These are phyloP conservation scores for Elaeagnus macrophylla DNA, from an alignment of 306 rosid genomes.

Conservation along the genomic window DNA sequence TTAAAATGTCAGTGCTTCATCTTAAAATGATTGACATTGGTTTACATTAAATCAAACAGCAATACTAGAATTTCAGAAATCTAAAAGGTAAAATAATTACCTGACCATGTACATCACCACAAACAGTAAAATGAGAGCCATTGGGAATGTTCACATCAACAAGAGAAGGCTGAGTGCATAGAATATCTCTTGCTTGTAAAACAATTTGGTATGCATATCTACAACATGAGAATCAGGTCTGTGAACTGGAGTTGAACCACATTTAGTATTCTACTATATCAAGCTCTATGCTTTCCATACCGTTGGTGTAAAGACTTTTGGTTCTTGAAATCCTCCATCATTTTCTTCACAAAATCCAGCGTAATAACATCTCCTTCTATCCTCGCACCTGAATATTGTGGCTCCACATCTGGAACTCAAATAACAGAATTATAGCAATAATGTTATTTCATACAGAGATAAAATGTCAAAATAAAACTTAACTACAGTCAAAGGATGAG, in stretches of 20 bases:
- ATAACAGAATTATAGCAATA: constrained; percentile 10
- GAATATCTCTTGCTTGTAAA: constrained; percentile 65
- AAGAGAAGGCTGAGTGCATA: constrained; percentile 80
- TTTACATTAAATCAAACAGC: no score
- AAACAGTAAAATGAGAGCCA: constrained; percentile 84
- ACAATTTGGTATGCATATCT: constrained; percentile 97
- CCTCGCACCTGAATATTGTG: constrained; percentile 85
- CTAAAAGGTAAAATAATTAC: constrained; percentile 32
- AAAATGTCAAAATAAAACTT: no score
- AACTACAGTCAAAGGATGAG: no score
- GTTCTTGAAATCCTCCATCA: constrained; percentile 95
- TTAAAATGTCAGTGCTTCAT: no score
- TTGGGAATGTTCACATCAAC: constrained; percentile 68
- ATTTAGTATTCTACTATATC: constrained; percentile 5
- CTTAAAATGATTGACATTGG: no score
- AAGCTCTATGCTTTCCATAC: constrained; percentile 27
- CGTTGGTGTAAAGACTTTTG: constrained; percentile 83
- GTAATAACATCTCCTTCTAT: constrained; percentile 88
- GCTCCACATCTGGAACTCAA: constrained; percentile 75
- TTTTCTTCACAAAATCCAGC: constrained; percentile 83
- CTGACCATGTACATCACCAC: constrained; percentile 99
- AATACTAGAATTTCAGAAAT: neutral
- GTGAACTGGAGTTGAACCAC: constrained; percentile 14
- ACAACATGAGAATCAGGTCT: constrained; percentile 16
- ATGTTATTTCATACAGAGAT: no score